Percentiles rank a stretch among this genome's conserved stretches.
phyloP scores from a whole-genome alignment of 495 filamentous ascomycete genomes.

The Rostrohypoxylon terebratum region DNA sequence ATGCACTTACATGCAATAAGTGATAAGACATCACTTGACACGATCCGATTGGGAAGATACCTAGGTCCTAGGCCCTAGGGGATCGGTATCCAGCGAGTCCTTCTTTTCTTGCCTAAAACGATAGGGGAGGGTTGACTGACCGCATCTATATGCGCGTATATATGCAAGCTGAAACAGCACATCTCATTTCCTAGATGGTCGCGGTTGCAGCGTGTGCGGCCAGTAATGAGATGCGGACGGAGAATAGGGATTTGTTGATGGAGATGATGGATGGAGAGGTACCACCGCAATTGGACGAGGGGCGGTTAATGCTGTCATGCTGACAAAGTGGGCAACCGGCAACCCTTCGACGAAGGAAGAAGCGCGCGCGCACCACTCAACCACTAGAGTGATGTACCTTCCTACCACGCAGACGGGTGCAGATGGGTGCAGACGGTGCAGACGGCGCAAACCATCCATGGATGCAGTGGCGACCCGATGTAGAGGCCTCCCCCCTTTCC shows the following conservation, averaged over 20 bases:
- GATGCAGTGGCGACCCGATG: conserved; percentile 18
- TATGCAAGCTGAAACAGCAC: conserved; percentile 36
- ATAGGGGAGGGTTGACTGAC: conserved; percentile 31
- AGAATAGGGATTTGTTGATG: not conserved
- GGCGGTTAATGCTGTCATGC: conserved; percentile 34
- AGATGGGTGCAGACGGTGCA: not conserved
- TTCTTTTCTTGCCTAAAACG: conserved; percentile 40
- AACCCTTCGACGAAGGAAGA: not conserved
- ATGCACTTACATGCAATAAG: conserved; percentile 2
- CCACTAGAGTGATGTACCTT: not conserved
- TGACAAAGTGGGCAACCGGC: conserved; percentile 25
- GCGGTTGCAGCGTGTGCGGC: conserved; percentile 30
- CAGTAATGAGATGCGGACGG: conserved; percentile 13
- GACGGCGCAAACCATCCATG: conserved; percentile 2
- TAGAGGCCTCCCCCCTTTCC: conserved; percentile 39
- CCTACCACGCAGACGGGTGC: not conserved
- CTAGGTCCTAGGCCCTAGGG: too few relatives aligned
- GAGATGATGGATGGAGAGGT: not conserved
- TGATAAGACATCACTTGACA: conserved; percentile 2
- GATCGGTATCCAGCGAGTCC: conserved; percentile 21
- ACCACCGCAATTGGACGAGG: conserved; percentile 25
- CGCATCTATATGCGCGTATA: conserved; percentile 11
- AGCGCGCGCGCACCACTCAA: conserved; percentile 1
- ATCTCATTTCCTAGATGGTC: conserved; percentile 35
- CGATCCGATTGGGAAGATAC: conserved; percentile 12